phyloP scores from a whole-genome alignment of 257 asterid genomes.

The Orobanche coerulescens region DNA sequence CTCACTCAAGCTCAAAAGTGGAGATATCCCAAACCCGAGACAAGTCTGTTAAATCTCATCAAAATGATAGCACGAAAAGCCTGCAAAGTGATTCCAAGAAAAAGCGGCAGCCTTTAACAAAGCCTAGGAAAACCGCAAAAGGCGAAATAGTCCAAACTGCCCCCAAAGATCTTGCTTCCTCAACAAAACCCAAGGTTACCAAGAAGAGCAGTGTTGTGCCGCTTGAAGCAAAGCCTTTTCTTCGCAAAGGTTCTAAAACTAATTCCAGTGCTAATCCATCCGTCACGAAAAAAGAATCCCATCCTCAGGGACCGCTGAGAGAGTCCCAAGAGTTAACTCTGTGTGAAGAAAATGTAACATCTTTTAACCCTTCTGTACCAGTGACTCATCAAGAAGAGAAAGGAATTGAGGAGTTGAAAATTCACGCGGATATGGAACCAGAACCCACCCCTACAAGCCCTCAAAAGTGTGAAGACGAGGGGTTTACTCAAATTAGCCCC shows the following conservation, averaged over 20 bases:
- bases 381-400: slow-evolving; percentile 39
- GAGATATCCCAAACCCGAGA: slow-evolving; percentile 39
- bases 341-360: slow-evolving; percentile 36
- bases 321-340: slow-evolving; percentile 26
- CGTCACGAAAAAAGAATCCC: slow-evolving; percentile 41
- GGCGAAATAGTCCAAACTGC: slow-evolving; percentile 41
- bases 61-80: slow-evolving; percentile 41
- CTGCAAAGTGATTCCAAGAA: slow-evolving; percentile 39
- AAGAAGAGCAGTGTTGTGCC: slow-evolving; percentile 94
- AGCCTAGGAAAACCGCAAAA: slow-evolving; percentile 43
- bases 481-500: slow-evolving; percentile 28
- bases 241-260: slow-evolving; percentile 73
- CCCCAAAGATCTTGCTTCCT: slow-evolving; percentile 40
- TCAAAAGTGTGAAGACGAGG: slow-evolving; percentile 40
- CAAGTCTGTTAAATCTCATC: slow-evolving; percentile 43
- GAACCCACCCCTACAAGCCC: slow-evolving; percentile 31
- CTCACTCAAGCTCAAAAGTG: slow-evolving; percentile 41
- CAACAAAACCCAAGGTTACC: slow-evolving; percentile 69
- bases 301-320: slow-evolving; percentile 37
- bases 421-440: slow-evolving; percentile 21
- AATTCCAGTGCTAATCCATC: slow-evolving; percentile 40
- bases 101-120: slow-evolving; percentile 45
- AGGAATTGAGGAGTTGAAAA: slow-evolving; percentile 26
- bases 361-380: slow-evolving; percentile 34
- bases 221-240: slow-evolving; percentile 84